Evolutionary conservation across 1,139 yeast species (phyloP).

Genomic region (Zygosaccharomyces sapae): DNA sequence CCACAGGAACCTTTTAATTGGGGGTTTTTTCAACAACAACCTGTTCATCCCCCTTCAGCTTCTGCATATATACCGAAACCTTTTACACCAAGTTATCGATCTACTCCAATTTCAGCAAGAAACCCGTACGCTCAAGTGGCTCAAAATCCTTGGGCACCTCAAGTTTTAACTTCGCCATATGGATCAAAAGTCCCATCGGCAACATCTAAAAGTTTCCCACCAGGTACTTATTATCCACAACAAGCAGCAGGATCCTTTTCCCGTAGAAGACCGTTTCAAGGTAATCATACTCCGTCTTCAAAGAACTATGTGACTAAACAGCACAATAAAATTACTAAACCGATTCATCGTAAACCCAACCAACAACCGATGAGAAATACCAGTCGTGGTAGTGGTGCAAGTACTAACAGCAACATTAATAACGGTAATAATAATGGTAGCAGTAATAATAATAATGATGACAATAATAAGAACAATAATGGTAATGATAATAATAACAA

Average conservation of each 20-base stretch:
- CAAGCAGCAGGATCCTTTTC: slow-evolving; percentile 24
- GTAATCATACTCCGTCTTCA: slow-evolving; percentile 7
- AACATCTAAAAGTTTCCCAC: slow-evolving; percentile 18
- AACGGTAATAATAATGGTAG: background rate
- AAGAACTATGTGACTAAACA: slow-evolving; percentile 10
- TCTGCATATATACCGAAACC: slow-evolving; percentile 19
- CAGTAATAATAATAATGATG: background rate
- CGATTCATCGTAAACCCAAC: slow-evolving; percentile 10
- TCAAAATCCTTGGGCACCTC: slow-evolving; percentile 16
- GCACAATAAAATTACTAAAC: slow-evolving; percentile 11
- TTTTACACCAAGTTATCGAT: slow-evolving; percentile 26
- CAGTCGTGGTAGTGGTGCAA: background rate
- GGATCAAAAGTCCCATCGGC: slow-evolving; percentile 19
- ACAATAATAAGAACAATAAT: background rate
- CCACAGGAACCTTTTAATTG: slow-evolving; percentile 21
- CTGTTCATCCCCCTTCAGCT: slow-evolving; percentile 17
- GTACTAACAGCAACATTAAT: background rate
- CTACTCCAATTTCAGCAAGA: slow-evolving; percentile 27
- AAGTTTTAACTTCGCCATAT: slow-evolving; percentile 18
- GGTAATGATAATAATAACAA: slow-evolving; percentile 1
- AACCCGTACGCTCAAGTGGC: slow-evolving; percentile 20
- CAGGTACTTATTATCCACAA: slow-evolving; percentile 18
- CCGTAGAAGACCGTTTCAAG: slow-evolving; percentile 20
- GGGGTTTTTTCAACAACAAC: slow-evolving; percentile 22
- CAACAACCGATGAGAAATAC: slow-evolving; percentile 6